These are phyloP conservation scores for Cordyceps javanica DNA, from an alignment of 2,329 filamentous ascomycete species.

Conservation along the genomic window DNA sequence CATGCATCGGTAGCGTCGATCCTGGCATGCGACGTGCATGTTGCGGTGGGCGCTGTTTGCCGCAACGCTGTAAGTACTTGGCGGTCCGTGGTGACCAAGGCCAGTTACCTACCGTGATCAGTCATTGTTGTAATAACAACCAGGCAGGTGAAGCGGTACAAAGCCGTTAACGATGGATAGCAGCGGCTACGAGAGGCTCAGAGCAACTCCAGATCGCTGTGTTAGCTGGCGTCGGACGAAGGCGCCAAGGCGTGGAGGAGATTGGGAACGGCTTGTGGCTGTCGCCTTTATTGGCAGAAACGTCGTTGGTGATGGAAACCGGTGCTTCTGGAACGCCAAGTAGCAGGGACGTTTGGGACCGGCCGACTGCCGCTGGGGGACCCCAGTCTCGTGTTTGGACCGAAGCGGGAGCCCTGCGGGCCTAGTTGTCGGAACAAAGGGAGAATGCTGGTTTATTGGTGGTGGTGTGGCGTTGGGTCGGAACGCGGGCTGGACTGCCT, in stretches of 20 bases:
- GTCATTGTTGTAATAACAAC: background rate
- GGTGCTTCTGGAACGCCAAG: background rate
- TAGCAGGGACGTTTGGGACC: background rate
- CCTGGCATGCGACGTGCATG: conserved; percentile 1
- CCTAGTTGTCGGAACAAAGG: conserved; percentile 1
- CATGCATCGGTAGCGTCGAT: conserved; percentile 7
- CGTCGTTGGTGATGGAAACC: background rate
- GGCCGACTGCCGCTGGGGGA: no score
- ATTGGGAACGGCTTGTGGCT: background rate
- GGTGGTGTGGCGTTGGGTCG: conserved; percentile 4
- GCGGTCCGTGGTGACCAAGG: background rate
- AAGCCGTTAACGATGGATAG: background rate
- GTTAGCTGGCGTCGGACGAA: background rate
- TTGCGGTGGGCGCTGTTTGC: background rate
- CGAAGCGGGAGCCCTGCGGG: background rate
- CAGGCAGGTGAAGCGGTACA: background rate
- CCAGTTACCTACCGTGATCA: background rate
- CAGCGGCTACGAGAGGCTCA: background rate
- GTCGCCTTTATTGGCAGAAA: background rate
- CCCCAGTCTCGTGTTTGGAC: background rate
- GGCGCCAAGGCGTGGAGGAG: background rate
- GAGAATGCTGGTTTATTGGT: background rate
- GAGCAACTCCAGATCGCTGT: background rate
- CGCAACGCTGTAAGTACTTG: background rate
- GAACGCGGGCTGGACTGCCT: background rate